Percentiles rank a stretch among this genome's conserved stretches.
These are phyloP conservation scores for Argentina anserina DNA, from an alignment of 306 rosid species.

Conservation along the genomic window DNA sequence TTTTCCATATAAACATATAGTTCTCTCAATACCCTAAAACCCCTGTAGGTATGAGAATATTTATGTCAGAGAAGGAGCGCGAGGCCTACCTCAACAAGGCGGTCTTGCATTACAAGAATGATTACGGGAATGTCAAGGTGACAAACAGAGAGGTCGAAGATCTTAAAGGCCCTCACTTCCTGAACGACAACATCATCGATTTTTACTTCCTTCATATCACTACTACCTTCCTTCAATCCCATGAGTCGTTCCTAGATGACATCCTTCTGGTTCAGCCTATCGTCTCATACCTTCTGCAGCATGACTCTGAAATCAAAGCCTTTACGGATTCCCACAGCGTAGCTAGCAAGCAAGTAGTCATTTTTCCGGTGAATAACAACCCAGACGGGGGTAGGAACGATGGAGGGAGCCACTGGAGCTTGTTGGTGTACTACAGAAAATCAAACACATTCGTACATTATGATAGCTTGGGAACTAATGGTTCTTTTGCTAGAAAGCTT, in stretches of 20 bases:
- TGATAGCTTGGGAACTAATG: background rate
- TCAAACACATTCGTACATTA: background rate
- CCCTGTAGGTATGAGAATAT: background rate
- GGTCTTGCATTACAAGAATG: background rate
- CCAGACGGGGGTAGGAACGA: background rate
- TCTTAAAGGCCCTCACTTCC: background rate
- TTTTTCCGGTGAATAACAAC: background rate
- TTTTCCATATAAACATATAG: background rate
- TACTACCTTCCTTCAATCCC: background rate
- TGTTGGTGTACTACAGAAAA: slow-evolving; percentile 5
- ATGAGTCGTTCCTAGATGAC: background rate
- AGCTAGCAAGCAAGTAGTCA: background rate
- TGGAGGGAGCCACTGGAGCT: slow-evolving; percentile 4
- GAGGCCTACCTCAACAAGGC: background rate
- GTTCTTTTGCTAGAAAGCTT: background rate
- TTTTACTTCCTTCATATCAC: slow-evolving; percentile 5
- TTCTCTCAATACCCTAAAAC: background rate
- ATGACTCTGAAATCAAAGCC: background rate
- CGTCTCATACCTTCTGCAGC: background rate
- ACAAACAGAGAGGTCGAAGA: background rate
- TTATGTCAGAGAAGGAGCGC: background rate
- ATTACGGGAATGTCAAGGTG: background rate
- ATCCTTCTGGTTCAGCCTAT: background rate
- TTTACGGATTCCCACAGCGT: background rate
- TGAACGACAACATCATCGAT: background rate